Evolutionary conservation across 1,284 basidiomycete genomes (phyloP), one percentile per base, ranked within the genome.

Genomic region (Schizophyllum commune): DNA sequence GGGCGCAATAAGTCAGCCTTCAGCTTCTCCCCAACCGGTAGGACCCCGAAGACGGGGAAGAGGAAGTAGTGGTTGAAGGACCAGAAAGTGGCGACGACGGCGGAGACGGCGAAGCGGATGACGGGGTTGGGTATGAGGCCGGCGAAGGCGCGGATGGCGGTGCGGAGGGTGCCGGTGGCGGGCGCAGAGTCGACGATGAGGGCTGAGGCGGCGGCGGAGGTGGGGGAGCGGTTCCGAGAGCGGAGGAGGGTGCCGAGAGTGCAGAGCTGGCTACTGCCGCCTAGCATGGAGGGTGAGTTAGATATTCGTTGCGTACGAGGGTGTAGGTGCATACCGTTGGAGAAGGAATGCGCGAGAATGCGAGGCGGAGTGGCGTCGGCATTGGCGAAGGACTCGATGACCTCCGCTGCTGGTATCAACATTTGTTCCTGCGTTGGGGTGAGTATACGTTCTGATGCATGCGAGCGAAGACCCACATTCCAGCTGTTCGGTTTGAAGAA

Each of bases 161-260:
- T 65, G 3, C 67, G 56, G 19, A 79, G 63, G 7, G 63, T 66
- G 9, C 70, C 74, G 9, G 66, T 60, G 19, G 79, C 77, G 4
- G 84, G 84, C 22, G 75, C 73, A 0, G 83, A 85, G 65, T 85
- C 84, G 3, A 85, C 65, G 59, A 85, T 66, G 33, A 85, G 57
- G 2, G 77, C 60, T 39, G 59, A 39, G 55, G 61, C 51, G 59
- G 64, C 51, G 55, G 60, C 62, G 5, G 63, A 61, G 15, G 58
- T 61, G 32, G 65, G 60, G 15, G 47, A 58, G 56, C 60, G 59
- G 58, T 68, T 68, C 61, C 71, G 68, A 9, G 68, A 60, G 19
- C 67, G 61, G 19, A 83, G 67, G 8, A 80, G 65, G 21, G 69
- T 67, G 51, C 72, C 67, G 1, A 85, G 71, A 0, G 72, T 70